Evolutionary conservation across 352 stramenopile genomes (phyloP), one percentile per base, ranked within the genome.

Genomic region (Phytophthora foliorum): DNA sequence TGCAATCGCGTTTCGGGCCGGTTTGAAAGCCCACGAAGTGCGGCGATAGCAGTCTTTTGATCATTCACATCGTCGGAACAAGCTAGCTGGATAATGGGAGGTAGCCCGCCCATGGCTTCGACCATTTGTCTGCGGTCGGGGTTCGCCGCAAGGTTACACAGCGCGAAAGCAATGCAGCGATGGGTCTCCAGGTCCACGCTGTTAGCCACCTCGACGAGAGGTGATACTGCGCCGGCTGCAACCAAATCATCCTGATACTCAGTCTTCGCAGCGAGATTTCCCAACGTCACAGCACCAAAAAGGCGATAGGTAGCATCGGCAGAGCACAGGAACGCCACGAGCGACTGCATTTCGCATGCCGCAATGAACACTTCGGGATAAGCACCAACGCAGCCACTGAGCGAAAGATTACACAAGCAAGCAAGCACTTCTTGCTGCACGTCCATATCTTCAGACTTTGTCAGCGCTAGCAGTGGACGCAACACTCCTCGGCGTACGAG

Each of bases 401-500:
- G 80, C 8, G 94, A 99, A 31, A 99, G 78, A 56, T 99, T 99
- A 69, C 97, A 99, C n/a, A 99, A 64, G 38, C 92, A 98, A 34
- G 94, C 91, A 8, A 99, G 82, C n/a, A 98, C 94, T 80, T 99
- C 96, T 58, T 98, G 87, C 69, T 99, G 97, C 1, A 99, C 80
- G 51, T 98, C 94, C 69, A 98, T 95, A 71, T 99, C 92, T 44
- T 97, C 85, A 2, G 91, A 97, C 59, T 96, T 89, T 7, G 96
- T 96, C 21, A 99, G 82, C 13, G 76, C 74, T 14, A 99, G 77
- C 45, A 99, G 68, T 34, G 86, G 84, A 10, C 86, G 87, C n/a
- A 99, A 69, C 1, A 86, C 95, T 29, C 93, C 92, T 36, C 80
- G 72, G 3, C 84, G 78, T 22, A 99, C 92, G n/a, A 99, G 93